A percentile compares a stretch with the other conserved stretches of the same genome.
Evolutionary conservation across 345 rosid genomes (phyloP).

Genomic region (Populus simonii): DNA sequence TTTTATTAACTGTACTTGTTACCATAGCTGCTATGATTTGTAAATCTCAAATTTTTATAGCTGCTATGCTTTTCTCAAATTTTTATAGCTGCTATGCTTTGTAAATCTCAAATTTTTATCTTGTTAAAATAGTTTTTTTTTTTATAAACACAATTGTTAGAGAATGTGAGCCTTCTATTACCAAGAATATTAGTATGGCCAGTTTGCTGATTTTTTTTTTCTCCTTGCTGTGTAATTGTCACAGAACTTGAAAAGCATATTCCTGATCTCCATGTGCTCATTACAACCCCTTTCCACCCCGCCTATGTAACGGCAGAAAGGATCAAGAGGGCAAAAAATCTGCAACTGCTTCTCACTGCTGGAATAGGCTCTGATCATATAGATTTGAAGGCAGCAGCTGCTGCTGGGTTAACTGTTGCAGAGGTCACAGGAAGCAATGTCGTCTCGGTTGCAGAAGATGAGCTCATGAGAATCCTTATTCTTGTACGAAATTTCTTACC

Average conservation of each 20-base stretch:
- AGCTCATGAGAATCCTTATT: conserved; percentile 90
- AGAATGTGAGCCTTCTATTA: background rate
- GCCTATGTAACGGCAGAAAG: conserved; percentile 87
- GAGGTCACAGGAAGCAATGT: conserved; percentile 94
- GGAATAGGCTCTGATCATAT: conserved; percentile 96
- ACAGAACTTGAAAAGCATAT: conserved; percentile 87
- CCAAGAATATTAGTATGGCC: background rate
- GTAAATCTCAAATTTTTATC: too few relatives aligned
- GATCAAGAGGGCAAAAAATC: conserved; percentile 85
- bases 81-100: too few relatives aligned
- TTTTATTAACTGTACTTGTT: too few relatives aligned
- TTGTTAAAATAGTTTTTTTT: too few relatives aligned
- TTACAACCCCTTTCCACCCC: conserved; percentile 90
- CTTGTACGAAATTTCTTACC: conserved; percentile 88
- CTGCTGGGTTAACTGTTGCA: conserved; percentile 84
- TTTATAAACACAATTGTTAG: too few relatives aligned
- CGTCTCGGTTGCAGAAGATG: conserved; percentile 94
- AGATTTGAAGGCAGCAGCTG: conserved; percentile 83
- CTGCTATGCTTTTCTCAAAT: too few relatives aligned
- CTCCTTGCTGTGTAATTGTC: background rate
- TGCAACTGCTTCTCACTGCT: conserved; percentile 85
- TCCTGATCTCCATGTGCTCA: conserved; percentile 80
- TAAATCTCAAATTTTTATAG: too few relatives aligned
- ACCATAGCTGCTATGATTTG: too few relatives aligned
- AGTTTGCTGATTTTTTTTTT: background rate